phyloP scores from a whole-genome alignment of 176 grass and related monocot species.

The Rhynchospora tenuis region DNA sequence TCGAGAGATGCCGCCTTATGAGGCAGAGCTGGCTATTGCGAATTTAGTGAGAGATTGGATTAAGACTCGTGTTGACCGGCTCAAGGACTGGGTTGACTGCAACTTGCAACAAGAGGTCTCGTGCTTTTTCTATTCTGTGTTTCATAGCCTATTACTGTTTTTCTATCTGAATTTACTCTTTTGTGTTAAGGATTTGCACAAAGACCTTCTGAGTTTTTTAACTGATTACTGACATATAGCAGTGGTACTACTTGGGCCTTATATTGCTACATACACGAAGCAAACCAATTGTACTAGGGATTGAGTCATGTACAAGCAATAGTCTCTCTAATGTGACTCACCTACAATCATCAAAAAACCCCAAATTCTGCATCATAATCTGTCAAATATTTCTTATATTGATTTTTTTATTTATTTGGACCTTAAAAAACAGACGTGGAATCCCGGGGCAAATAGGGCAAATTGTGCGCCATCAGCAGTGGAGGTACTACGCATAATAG shows the following conservation, averaged over 20 bases:
- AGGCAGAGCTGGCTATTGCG: conserved; percentile 90
- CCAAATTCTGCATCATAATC: background rate
- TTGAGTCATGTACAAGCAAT: background rate
- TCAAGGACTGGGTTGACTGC: conserved; percentile 95
- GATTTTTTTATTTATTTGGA: background rate
- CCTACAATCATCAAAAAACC: background rate
- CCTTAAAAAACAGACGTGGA: conserved; percentile 56
- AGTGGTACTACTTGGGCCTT: background rate
- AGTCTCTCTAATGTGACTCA: background rate
- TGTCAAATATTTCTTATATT: conserved; percentile 7
- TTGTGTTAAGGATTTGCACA: background rate
- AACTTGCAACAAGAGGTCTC: conserved; percentile 91
- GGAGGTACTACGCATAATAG: conserved; percentile 88
- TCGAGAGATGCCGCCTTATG: conserved; percentile 96
- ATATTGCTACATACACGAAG: background rate
- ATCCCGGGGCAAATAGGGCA: conserved; percentile 78
- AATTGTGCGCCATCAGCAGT: conserved; percentile 79
- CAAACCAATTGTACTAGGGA: background rate
- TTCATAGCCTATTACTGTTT: background rate
- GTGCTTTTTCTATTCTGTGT: conserved; percentile 5
- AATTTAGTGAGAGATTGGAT: conserved; percentile 93
- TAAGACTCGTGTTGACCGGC: conserved; percentile 69
- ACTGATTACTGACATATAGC: background rate
- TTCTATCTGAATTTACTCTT: background rate
- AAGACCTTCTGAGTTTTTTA: background rate